Conservation (phyloP, 129 eudicot genomes). For the Rutidosis leptorrhynchoides region DNA sequence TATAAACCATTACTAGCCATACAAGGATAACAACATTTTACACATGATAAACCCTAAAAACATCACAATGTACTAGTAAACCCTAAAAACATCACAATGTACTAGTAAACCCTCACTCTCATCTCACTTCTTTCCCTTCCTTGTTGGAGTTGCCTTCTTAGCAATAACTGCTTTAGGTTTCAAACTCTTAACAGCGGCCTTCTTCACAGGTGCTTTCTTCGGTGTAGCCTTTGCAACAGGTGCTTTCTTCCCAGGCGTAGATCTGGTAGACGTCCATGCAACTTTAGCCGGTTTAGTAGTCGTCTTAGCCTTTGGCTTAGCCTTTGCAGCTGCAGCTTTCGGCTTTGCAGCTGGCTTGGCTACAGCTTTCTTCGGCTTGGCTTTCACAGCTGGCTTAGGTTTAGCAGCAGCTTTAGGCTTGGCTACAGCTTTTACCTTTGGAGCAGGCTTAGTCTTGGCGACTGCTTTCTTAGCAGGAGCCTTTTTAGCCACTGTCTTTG, state of each 20-base stretch:
- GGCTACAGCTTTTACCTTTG: constrained; percentile 38
- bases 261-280: constrained; percentile 45
- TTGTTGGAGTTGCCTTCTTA: constrained; percentile 28
- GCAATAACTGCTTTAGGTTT: constrained; percentile 22
- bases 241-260: constrained; percentile 45
- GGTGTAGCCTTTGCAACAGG: constrained; percentile 20
- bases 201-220: constrained; percentile 41
- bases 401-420: constrained; percentile 31
- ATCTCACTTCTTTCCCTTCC: constrained; percentile 32
- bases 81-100: too few species aligned
- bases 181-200: constrained; percentile 33
- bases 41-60: constrained; percentile 28
- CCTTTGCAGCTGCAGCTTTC: constrained; percentile 28
- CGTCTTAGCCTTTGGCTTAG: too few species aligned
- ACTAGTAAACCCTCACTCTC: constrained; percentile 9
- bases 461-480: constrained; percentile 30
- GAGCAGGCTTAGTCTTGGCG: constrained; percentile 35
- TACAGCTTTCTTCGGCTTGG: constrained; percentile 33
- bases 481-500: constrained; percentile 34
- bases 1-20: constrained; percentile 32
- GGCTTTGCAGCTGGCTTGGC: constrained; percentile 28
- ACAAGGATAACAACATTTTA: constrained; percentile 42
- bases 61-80: too few species aligned
- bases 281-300: constrained; percentile 41
- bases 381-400: constrained; percentile 34